Base-by-base conservation (phyloP, 208 protist species). In the Phytomonas sp. region DNA sequence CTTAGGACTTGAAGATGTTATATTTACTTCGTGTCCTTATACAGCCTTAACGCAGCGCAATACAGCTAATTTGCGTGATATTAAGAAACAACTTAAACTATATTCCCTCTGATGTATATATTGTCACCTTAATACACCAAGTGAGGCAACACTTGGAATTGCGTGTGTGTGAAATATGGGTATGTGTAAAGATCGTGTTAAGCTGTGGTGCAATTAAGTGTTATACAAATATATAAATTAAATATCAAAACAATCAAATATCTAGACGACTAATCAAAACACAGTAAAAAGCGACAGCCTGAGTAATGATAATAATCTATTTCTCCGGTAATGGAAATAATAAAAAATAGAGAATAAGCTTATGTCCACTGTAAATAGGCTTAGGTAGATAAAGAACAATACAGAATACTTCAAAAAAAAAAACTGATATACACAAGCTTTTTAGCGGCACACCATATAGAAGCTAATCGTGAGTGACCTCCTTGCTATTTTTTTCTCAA, bases 381-480 rank as follows among this genome's bases (percentile, higher is more conserved):
- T 4, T 51, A 75, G 15, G 63, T 30, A 13, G 31, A 61, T 60
- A 56, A n/a, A 71, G 13, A 51, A 8, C 59, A 46, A 71, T 34
- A 20, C 30, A 61, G 33, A 62, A 63, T 4, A 11, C 7, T 46
- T 36, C n/a, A 31, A 63, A 7, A 29, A 28, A 28, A 29, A 26
- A 71, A 0, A 43, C 67, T 64, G 51, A 70, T 60, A 70, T 36
- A 62, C 31, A 60, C 66, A 69, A 29, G 30, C 62, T 23, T 67
- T 32, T 23, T 40, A 46, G 13, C 34, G 26, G n/a, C 8, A 67
- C 62, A 64, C 61, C 32, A 33, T 64, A 64, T 33, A 33, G 33
- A 37, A 64, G 33, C 33, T 36, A 31, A 17, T 67, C 51, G 33
- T 30, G 64, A 72, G 0, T 56, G 46, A 7, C 40, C 40, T 51